Evolutionary conservation across 352 stramenopile genomes (phyloP), one percentile per base, ranked within the genome.

Genomic region (Globisporangium recalcitrans): DNA sequence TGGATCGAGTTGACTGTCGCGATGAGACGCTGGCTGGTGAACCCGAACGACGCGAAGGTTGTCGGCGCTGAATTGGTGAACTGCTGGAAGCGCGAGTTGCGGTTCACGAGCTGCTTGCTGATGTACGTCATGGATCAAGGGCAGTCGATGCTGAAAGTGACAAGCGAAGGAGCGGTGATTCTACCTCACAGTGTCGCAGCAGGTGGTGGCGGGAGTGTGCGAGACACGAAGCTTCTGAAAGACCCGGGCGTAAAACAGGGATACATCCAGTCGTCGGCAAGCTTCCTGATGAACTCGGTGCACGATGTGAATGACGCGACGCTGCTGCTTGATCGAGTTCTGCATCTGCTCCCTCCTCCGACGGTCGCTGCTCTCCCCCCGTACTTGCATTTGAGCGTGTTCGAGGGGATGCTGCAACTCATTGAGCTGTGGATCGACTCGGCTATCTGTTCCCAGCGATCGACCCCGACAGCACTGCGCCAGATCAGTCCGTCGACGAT

Each of bases 41-140:
- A 78, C 44, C 72, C 76, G 34, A 78, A 63, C 9, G 83, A 91
- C 36, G 55, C 70, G 0, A 88, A 90, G 46, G 61, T 74, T 0
- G 73, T 93, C 21, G 84, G 77, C 1, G 60, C 72, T 2, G 82
- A 93, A 70, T 63, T 93, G 2, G 76, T 93, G 22, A 84, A 91
- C 36, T 92, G 86, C 66, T 95, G 86, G 86, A 92, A 92, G 58
- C 81, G 85, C 13, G 86, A 95, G 61, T 61, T 95, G 9, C 76
- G 82, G 0, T 90, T 93, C 8, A 62, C 80, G n/a, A 93, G 84
- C 62, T 91, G 82, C 49, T 55, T 93, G 40, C 69, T 93, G 8
- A 90, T 93, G 84, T 87, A 85, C 42, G 69, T 90, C 7, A 82
- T 93, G 69, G 84, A 93, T 51, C 75, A 88, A 22, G 79, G 80